Evolutionary conservation across 257 asterid species (phyloP), one percentile per base, ranked within the genome.

Genomic region (Jasminum sambac): DNA sequence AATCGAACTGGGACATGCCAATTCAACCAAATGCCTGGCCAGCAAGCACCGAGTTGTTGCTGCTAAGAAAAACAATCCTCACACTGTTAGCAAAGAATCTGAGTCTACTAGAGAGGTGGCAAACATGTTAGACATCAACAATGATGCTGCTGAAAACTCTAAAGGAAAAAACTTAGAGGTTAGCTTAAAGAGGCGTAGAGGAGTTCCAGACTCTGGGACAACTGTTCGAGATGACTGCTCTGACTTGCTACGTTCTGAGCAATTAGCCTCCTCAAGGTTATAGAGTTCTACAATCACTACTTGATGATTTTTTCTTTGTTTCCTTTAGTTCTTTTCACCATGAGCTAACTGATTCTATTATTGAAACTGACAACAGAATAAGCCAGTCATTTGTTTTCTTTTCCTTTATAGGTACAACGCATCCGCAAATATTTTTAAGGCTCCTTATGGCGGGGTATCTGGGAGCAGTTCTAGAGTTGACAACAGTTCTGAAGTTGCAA

Each of bases 181-280:
- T 72, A 84, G 86, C 84, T 84, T 88, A 76, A 88, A 90, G 82
- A 74, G 86, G 75, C 84, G 69, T 52, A 84, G 94, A 85, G 93
- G 80, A 78, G 74, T 66, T 62, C 84, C 73, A 70, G 93, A 86
- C 72, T 55, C 79, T 0, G 84, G 76, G 42, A 71, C 78, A 69
- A 63, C 80, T 64, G 66, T 73, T 70, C 88, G 81, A 76, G 91
- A 87, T 71, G 90, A 84, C 69, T 84, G 74, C 52, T 77, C 64
- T 81, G 82, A 77, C 82, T 80, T 92, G 81, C 83, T 86, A 60
- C 90, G 81, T 65, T 88, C 87, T 67, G 93, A 82, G 77, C 95
- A 84, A 73, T 90, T 97, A 59, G 97, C 96, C 74, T 89, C 89
- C 84, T 87, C 97, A 70, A 87, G 98, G 98, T 93, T 74, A 76